phyloP scores from a whole-genome alignment of 257 asterid genomes.

The Solanum microdontum region DNA sequence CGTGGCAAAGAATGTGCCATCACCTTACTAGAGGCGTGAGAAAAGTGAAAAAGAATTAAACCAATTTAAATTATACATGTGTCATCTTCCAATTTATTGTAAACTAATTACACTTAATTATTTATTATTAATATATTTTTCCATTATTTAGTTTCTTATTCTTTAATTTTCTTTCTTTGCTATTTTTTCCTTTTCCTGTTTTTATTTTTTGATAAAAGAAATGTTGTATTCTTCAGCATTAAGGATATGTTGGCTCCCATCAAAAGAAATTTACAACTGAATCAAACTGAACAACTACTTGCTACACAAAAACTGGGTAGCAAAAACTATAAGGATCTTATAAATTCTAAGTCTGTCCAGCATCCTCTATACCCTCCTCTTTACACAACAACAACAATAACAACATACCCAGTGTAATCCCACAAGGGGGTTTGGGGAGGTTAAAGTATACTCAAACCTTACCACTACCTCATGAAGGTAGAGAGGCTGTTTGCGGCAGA shows the following conservation, averaged over 20 bases:
- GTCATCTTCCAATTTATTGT: neutral
- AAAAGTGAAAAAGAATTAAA: neutral
- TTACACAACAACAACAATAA: neutral
- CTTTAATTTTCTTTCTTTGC: neutral
- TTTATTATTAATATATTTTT: too few species aligned
- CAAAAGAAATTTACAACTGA: neutral
- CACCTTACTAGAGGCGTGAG: neutral
- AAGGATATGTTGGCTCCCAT: neutral
- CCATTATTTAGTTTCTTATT: neutral
- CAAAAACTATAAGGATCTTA: neutral
- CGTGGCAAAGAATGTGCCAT: neutral
- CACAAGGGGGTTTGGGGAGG: neutral
- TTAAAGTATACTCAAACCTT: neutral
- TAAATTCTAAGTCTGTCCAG: neutral
- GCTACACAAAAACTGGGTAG: neutral
- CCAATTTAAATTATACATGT: neutral
- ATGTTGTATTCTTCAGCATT: neutral
- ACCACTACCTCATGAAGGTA: neutral
- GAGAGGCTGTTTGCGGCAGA: neutral
- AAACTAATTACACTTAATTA: neutral
- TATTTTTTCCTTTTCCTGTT: neutral
- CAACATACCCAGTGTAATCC: neutral
- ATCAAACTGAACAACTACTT: neutral
- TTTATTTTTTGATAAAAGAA: neutral
- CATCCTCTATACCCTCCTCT: neutral